phyloP scores from a whole-genome alignment of 768 basidiomycete species.

The Auriculariales sp. region DNA sequence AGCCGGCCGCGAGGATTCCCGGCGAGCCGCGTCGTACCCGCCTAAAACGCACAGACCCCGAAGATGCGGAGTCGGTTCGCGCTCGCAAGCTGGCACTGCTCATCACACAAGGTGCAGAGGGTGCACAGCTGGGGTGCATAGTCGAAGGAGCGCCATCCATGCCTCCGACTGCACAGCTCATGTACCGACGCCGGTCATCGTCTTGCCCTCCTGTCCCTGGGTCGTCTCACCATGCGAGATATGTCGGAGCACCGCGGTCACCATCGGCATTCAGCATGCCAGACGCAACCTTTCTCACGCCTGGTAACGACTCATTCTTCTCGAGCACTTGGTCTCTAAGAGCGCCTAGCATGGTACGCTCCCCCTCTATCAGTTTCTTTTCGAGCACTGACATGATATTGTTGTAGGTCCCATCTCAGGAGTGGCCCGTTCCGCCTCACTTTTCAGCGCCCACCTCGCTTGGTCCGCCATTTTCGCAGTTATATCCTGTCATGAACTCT shows the following conservation, averaged over 20 bases:
- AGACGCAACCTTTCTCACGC: not conserved
- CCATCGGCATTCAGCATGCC: not conserved
- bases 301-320: not conserved
- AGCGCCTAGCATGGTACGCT: too few relatives aligned
- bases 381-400: too few relatives aligned
- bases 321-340: too few relatives aligned
- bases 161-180: not conserved
- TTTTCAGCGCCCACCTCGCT: too few relatives aligned
- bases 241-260: not conserved
- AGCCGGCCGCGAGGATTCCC: conserved; percentile 20
- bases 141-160: not conserved
- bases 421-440: too few relatives aligned
- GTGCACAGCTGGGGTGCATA: not conserved
- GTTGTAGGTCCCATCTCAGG: too few relatives aligned
- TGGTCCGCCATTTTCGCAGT: too few relatives aligned
- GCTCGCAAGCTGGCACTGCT: not conserved
- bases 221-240: too few relatives aligned
- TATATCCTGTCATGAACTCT: too few relatives aligned
- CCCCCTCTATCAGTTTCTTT: too few relatives aligned
- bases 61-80: not conserved
- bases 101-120: not conserved
- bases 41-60: not conserved
- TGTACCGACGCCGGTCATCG: not conserved
- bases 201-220: not conserved
- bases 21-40: not conserved